Evolutionary conservation across 768 basidiomycete species (phyloP).

Genomic region (Podaxis sp.): DNA sequence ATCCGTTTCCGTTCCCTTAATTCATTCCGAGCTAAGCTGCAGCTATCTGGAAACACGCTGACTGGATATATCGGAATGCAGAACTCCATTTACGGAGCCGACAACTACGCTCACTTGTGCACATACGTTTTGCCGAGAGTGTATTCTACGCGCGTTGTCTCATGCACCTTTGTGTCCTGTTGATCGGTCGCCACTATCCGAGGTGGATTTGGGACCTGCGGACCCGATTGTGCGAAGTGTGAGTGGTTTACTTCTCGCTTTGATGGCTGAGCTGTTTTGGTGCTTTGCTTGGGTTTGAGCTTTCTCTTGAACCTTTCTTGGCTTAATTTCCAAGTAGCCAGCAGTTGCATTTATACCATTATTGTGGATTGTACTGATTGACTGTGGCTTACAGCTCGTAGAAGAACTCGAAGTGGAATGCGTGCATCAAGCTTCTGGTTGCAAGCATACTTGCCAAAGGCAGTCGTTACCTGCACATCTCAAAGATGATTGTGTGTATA

Average conservation of each 20-base stretch:
- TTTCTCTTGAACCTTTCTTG: no score
- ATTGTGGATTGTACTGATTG: slow-evolving; percentile 11
- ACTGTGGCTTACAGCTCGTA: slow-evolving; percentile 53
- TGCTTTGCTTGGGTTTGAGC: no score
- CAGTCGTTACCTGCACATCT: slow-evolving; percentile 65
- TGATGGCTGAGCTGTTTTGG: no score
- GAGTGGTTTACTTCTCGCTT: slow-evolving; percentile 23
- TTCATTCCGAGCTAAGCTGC: background rate
- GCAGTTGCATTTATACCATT: background rate
- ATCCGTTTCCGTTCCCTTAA: background rate
- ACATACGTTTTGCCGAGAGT: slow-evolving; percentile 87
- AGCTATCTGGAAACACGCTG: background rate
- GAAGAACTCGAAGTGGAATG: slow-evolving; percentile 81
- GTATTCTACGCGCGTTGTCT: slow-evolving; percentile 67
- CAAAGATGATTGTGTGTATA: slow-evolving; percentile 57
- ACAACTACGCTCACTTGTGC: slow-evolving; percentile 70
- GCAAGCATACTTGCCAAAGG: slow-evolving; percentile 61
- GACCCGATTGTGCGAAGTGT: slow-evolving; percentile 77
- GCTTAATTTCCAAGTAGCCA: background rate
- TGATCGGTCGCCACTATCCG: slow-evolving; percentile 66
- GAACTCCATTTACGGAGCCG: slow-evolving; percentile 75
- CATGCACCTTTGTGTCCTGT: slow-evolving; percentile 79
- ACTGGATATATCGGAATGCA: slow-evolving; percentile 21
- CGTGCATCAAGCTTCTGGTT: slow-evolving; percentile 57
- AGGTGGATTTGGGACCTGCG: slow-evolving; percentile 63